Conservation (phyloP, 2,329 filamentous ascomycete species). For the Albophoma yamanashiensis region DNA sequence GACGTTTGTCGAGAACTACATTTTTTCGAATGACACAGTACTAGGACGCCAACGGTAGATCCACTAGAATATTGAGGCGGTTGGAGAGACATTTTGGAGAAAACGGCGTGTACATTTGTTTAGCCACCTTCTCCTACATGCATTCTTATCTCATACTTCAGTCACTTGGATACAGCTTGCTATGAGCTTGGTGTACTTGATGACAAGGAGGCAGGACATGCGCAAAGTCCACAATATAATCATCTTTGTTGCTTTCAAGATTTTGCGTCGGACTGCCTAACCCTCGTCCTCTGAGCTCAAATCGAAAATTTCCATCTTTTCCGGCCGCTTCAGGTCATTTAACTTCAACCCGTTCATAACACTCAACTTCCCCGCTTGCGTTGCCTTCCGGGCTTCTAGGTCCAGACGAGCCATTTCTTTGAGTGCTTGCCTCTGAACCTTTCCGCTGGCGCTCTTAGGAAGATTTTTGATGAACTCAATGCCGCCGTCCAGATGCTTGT, state of each 20-base stretch:
- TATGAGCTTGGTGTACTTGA: too few relatives aligned
- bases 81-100: constrained; percentile 16
- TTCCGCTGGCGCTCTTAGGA: not conserved
- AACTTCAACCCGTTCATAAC: not conserved
- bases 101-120: constrained; percentile 9
- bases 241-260: too few relatives aligned
- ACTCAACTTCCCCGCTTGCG: not conserved
- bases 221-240: too few relatives aligned
- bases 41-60: constrained; percentile 28
- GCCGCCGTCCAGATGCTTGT: not conserved
- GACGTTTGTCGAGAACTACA: constrained; percentile 4
- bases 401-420: not conserved
- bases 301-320: not conserved
- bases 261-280: too few relatives aligned
- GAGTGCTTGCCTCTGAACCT: not conserved
- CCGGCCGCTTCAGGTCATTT: not conserved
- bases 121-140: constrained; percentile 2
- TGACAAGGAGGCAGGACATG: too few relatives aligned
- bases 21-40: constrained; percentile 13
- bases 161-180: too few relatives aligned
- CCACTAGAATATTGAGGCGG: constrained; percentile 23
- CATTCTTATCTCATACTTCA: too few relatives aligned
- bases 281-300: not conserved
- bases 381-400: not conserved
- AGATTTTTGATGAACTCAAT: not conserved